A percentile compares a stretch with the other conserved stretches of the same genome.
phyloP scores from a whole-genome alignment of 306 rosid genomes.

The Echinosophora koreensis region DNA sequence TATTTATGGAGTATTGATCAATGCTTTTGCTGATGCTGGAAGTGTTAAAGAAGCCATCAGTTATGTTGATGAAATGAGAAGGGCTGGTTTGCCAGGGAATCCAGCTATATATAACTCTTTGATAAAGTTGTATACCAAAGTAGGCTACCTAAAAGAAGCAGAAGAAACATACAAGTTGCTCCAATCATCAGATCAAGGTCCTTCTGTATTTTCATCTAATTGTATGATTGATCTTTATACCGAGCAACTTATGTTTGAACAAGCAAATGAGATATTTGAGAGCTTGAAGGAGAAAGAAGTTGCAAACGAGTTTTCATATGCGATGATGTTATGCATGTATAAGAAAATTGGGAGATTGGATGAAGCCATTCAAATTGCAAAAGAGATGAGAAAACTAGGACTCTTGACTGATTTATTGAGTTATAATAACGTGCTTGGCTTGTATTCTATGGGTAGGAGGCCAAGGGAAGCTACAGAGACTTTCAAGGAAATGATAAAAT shows the following conservation, averaged over 20 bases:
- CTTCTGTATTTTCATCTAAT: slow-evolving; percentile 74
- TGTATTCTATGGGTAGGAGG: slow-evolving; percentile 70
- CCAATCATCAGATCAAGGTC: slow-evolving; percentile 61
- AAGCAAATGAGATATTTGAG: slow-evolving; percentile 72
- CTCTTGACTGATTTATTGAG: slow-evolving; percentile 67
- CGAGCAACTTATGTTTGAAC: slow-evolving; percentile 67
- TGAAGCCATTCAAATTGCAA: slow-evolving; percentile 69
- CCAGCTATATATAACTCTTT: slow-evolving; percentile 65
- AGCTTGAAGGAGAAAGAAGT: slow-evolving; percentile 59
- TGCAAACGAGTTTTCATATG: slow-evolving; percentile 83
- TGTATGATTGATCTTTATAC: slow-evolving; percentile 91
- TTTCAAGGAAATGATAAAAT: slow-evolving; percentile 67
- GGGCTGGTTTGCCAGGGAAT: slow-evolving; percentile 66
- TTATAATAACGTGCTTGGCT: slow-evolving; percentile 70
- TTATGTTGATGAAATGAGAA: slow-evolving; percentile 68
- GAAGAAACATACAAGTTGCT: slow-evolving; percentile 73
- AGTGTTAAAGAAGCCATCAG: slow-evolving; percentile 65
- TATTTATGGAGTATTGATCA: slow-evolving; percentile 75
- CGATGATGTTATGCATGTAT: slow-evolving; percentile 91
- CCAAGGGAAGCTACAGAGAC: slow-evolving; percentile 65
- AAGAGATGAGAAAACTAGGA: slow-evolving; percentile 66
- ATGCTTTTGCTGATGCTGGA: slow-evolving; percentile 79
- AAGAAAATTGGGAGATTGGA: slow-evolving; percentile 75
- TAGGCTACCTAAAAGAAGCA: slow-evolving; percentile 80
- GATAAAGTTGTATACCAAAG: slow-evolving; percentile 83